Base-by-base conservation (phyloP, 2,329 filamentous ascomycete genomes). In the Lasiodiplodia sp. region DNA sequence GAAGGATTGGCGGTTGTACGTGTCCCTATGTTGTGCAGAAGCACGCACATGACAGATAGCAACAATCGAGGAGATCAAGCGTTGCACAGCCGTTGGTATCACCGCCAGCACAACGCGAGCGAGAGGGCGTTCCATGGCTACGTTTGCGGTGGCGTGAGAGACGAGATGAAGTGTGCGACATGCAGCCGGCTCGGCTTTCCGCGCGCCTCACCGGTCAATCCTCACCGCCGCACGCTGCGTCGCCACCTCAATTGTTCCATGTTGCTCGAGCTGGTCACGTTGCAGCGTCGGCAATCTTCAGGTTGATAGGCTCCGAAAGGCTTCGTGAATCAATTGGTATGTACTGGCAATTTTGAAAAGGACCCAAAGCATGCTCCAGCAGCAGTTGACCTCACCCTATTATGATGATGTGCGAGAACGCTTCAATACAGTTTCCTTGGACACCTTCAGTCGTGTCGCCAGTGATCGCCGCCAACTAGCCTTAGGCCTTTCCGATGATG, bases 71-170 rank as follows among this genome's bases (percentile, higher is more conserved):
- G 56, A 25, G 23, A 40, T 37, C 11, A 64, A n/a, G 47, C 8
- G 60, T 64, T 52, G 25, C 60, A 64, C 60, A 3, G n/a, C 44
- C 11, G 18, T 7, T 38, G 31, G 44, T 52, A 25, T 38, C 60
- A 64, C 44, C 11, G 60, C 60, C 47, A 52, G 31, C 60, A 21
- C 47, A 52, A 44, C 40, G 34, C 10, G 16, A 25, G n/a, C 11
- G 11, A 16, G 16, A 55, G 23, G 7, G 21, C 14, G 56, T n/a
- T 37, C 28, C 12, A 37, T 23, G 14, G 16, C 28, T 18, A 11
- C n/a, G 14, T 44, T 14, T 12, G 23, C 14, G 57, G 57, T 64
- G 60, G 60, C 60, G 60, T 64, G 60, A 64, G 58, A 63, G 44
- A 12, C 38, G 28, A 51, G 44, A 63, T 62, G 58, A 64, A 16